A percentile compares a stretch with the other conserved stretches of the same genome.
These are phyloP conservation scores for Chrysoporthe deuterocubensis DNA, from an alignment of 2,329 filamentous ascomycete species.

Conservation along the genomic window DNA sequence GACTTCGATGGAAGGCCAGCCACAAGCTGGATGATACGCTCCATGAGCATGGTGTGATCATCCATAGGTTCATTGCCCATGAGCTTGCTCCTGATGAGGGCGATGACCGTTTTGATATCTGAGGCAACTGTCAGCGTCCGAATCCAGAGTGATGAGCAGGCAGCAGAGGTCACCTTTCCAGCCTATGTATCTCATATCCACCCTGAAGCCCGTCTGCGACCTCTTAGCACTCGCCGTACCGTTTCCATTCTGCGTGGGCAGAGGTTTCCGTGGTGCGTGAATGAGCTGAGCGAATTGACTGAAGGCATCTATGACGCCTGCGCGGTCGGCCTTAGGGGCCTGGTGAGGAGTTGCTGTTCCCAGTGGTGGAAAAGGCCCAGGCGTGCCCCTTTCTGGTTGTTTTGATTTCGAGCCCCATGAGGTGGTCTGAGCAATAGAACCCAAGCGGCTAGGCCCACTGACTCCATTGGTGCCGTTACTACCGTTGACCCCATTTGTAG, in stretches of 20 bases:
- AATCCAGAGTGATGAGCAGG: neutral
- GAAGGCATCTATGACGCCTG: conserved; percentile 42
- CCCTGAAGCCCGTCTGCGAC: conserved; percentile 54
- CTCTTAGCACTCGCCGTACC: conserved; percentile 58
- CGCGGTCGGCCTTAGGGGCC: conserved; percentile 35
- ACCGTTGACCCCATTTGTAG: conserved; percentile 28
- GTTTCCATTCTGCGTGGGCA: conserved; percentile 66
- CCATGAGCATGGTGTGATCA: conserved; percentile 80
- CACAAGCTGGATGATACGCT: conserved; percentile 72
- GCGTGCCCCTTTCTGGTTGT: neutral
- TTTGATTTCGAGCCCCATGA: conserved; percentile 11
- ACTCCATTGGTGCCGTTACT: conserved; percentile 3
- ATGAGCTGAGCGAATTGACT: conserved; percentile 41
- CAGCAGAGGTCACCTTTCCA: conserved; percentile 42
- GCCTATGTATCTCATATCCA: conserved; percentile 62
- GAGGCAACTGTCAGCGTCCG: conserved; percentile 31
- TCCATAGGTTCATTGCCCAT: conserved; percentile 67
- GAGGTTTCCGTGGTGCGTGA: conserved; percentile 60
- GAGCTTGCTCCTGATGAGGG: conserved; percentile 64
- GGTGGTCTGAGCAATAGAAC: conserved; percentile 1
- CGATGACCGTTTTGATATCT: conserved; percentile 67
- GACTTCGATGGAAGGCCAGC: conserved; percentile 66
- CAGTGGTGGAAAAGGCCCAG: conserved; percentile 22
- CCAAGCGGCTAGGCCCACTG: conserved; percentile 4
- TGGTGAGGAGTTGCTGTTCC: conserved; percentile 30